Evolutionary conservation across 2,329 filamentous ascomycete species (phyloP), one percentile per base, ranked within the genome.

Genomic region (Phialocephala sp.): DNA sequence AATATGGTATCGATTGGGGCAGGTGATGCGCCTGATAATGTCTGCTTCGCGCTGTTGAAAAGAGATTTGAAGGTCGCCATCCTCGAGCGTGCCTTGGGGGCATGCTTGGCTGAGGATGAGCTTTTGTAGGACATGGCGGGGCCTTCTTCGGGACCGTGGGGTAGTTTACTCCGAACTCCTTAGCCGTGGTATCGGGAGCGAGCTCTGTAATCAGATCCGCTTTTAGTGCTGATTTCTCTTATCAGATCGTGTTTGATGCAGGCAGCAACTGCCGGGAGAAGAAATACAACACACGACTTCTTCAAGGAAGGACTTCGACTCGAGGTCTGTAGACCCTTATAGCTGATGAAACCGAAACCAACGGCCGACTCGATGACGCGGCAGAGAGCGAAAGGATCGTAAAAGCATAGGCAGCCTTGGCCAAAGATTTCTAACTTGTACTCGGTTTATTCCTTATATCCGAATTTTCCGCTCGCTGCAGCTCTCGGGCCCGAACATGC

Each of bases 1-100:
- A 98, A 98, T 11, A 98, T 83, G 39, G 64, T 43, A 9, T 68
- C 64, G 18, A 71, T 61, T 12, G 72, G 65, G 6, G 73, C 67
- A 11, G 72, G 72, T 22, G 72, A 63, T n/a, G 66, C 58, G 2
- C 73, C 73, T 2, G 69, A 70, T 18, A 76, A 66, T 1, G 70
- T 68, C 54, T 72, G 68, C 50, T 67, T 66, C 9, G 74, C 74
- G 55, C 63, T 69, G 39, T 63, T 67, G 15, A 77, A 43, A 2
- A 76, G 60, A 0, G 72, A 73, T 59, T 72, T 75, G 64, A 76
- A 71, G 1, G 67, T 59, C 14, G 72, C 63, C 73, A 75, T 76
- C 14, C 55, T 69, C 60, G 58, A 67, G 43, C 59, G 61, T 45
- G 52, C n/a, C 24, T 59, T 54, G n/a, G 43, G 45, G 37, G 41